Evolutionary conservation across 768 basidiomycete genomes (phyloP), one percentile per base, ranked within the genome.

Genomic region (Xerocomellus intermedius): DNA sequence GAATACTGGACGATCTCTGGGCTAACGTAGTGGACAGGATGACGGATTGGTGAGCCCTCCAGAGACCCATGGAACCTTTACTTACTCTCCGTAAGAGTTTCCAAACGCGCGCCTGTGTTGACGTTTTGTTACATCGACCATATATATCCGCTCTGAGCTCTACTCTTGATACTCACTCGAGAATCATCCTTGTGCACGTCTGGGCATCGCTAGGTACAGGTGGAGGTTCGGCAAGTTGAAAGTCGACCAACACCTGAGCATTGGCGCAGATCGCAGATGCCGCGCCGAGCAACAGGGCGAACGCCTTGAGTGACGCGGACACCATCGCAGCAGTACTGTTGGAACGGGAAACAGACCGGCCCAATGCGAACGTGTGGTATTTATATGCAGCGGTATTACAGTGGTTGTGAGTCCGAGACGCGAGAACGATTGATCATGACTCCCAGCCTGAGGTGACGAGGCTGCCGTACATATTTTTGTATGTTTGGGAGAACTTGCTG

Each of bases 151-250:
- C 42, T 6, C 13, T n/a, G n/a, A n/a, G n/a, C n/a, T 14, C 36
- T 8, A 14, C 8, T 30, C 14, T 22, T 35, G 17, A 47, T 21
- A 70, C 79, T 63, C 57, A 88, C 86, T 85, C 75, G 16, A 91
- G 69, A 48, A 90, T 76, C 69, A 82, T 73, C 17, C 82, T 71
- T 1, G 85, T 88, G 63, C 89, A 90, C 62, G 82, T 76, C 60
- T 82, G 79, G 16, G 76, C 78, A 62, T 80, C 71, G 43, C 70
- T 67, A 12, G 89, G 87, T n/a, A 90, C 74, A 4, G 83, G 79
- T 13, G 85, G 86, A 5, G 89, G 87, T 58, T 90, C 83, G 10
- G 84, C 76, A 50, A 91, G 86, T 66, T 89, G 87, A 65, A 91
- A 91, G 65, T 82, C 74, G 38, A 79, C 75, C n/a, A 79, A 69